Base-by-base conservation (phyloP, 805 yeast genomes). In the Ogataea zsoltii region DNA sequence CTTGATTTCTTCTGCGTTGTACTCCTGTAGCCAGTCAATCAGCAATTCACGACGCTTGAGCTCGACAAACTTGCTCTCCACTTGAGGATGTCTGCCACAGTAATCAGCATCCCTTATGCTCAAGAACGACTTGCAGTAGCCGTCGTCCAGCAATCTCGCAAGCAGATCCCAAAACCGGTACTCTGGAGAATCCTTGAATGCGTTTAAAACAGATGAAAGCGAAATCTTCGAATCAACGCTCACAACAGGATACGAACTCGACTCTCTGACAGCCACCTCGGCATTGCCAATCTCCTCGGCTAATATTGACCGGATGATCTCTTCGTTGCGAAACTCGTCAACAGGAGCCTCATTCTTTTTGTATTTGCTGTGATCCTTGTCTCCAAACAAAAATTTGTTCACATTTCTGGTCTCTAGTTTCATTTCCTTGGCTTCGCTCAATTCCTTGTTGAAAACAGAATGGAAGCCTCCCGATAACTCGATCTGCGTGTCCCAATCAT, bases 401-500 rank as follows among this genome's bases (percentile, higher is more conserved):
- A 61, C 56, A 39, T 33, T 47, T 18, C 53, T 53, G 1, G 63
- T 35, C 19, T 52, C 48, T 19, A 60, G 21, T 2, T 44, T 40
- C 39, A 56, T 30, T 3, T 46, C 42, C 12, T 51, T 46, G 2
- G 51, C 43, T 3, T 42, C 21, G 11, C 42, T 44, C 9, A 60
- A 38, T 3, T 55, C 53, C n/a, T 38, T 44, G 34, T 62, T 63
- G 44, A 66, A 66, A 44, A 60, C 72, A 5, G 83, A 74, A 16
- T 49, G 61, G 33, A 74, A 59, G 28, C 74, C 76, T 49, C 72
- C 69, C 0, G 81, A 67, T n/a, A 84, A 56, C 38, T 73, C 75
- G 39, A 85, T 60, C 56, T 85, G 92, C 12, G 74, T 69, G 18
- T 77, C 69, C 92, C 95, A 87, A 51, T 82, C 76, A 26, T 71